A percentile compares a stretch with the other conserved stretches of the same genome.
Conservation (phyloP, 2,329 filamentous ascomycete species). For the Ascochyta viciae-villosae region DNA sequence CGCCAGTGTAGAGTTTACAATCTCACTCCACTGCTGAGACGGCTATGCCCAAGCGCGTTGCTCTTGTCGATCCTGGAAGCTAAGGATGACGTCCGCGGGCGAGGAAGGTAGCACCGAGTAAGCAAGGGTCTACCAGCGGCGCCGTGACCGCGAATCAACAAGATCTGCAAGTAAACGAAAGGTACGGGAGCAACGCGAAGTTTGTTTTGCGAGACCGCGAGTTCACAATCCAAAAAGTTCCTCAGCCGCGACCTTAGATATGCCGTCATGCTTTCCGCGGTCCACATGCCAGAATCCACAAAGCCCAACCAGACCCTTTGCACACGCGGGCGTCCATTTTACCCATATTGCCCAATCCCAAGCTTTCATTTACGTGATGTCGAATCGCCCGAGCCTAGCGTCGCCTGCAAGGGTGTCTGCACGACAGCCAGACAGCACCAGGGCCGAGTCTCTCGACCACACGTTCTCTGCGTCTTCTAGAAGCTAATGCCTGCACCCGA, state of each 20-base stretch:
- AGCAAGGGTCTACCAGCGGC: conserved; percentile 16
- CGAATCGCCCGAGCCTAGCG: conserved; percentile 21
- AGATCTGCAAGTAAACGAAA: not conserved
- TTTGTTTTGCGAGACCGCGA: conserved; percentile 1
- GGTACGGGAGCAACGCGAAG: not conserved
- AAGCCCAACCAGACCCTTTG: conserved; percentile 3
- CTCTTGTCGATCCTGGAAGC: conserved; percentile 33
- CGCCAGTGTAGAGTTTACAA: conserved; percentile 30
- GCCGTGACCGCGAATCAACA: conserved; percentile 22
- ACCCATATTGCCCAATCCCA: conserved; percentile 30
- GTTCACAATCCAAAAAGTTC: conserved; percentile 18
- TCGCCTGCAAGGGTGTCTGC: not conserved
- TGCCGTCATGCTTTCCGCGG: conserved; percentile 30
- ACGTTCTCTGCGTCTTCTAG: conserved; percentile 12
- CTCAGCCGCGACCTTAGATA: conserved; percentile 17
- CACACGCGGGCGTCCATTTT: conserved; percentile 1
- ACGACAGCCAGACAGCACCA: conserved; percentile 2
- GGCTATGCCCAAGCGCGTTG: conserved; percentile 35
- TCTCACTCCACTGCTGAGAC: conserved; percentile 27
- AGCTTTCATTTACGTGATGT: conserved; percentile 42
- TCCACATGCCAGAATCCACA: not conserved
- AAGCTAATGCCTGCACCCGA: conserved; percentile 17
- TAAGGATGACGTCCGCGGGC: conserved; percentile 25
- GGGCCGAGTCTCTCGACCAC: conserved; percentile 4
- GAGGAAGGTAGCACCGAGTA: conserved; percentile 16